A percentile compares a stretch with the other conserved stretches of the same genome.
Evolutionary conservation across 2,329 filamentous ascomycete species (phyloP).

Genomic region (Monosporascus sp.): DNA sequence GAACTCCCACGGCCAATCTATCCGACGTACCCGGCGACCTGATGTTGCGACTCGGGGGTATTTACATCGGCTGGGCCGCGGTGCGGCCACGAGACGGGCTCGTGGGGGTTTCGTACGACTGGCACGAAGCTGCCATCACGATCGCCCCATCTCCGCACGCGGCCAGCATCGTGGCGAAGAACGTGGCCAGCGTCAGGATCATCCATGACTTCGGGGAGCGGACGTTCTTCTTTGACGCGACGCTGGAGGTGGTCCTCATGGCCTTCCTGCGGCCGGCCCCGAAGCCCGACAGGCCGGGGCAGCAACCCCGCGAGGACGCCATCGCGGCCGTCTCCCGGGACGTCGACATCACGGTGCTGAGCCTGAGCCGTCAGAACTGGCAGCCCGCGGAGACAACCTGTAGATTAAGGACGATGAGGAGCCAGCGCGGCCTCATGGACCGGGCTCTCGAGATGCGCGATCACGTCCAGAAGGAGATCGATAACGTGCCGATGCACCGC

Average conservation of each 20-base stretch:
- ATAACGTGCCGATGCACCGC: constrained; percentile 53
- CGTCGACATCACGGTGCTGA: constrained; percentile 37
- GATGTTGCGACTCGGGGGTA: constrained; percentile 48
- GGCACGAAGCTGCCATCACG: constrained; percentile 56
- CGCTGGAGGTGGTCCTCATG: constrained; percentile 53
- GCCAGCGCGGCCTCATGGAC: constrained; percentile 37
- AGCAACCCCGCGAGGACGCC: constrained; percentile 14
- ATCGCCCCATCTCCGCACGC: constrained; percentile 45
- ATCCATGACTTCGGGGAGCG: constrained; percentile 43
- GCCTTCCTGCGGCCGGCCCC: constrained; percentile 46
- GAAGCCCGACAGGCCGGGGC: constrained; percentile 3
- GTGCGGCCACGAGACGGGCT: constrained; percentile 30
- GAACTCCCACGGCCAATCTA: constrained; percentile 51
- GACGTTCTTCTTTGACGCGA: constrained; percentile 37
- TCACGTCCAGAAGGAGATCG: constrained; percentile 48
- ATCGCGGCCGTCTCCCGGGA: constrained; percentile 32
- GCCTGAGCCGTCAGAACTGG: constrained; percentile 42
- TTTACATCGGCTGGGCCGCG: constrained; percentile 61
- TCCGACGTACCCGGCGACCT: constrained; percentile 46
- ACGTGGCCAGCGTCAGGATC: constrained; percentile 48
- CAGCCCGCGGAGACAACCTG: constrained; percentile 31
- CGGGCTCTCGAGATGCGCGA: constrained; percentile 42
- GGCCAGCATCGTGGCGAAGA: constrained; percentile 41
- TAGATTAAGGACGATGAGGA: constrained; percentile 32
- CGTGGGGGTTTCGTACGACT: constrained; percentile 35